phyloP scores from a whole-genome alignment of 352 stramenopile genomes.

The Globisporangium heterothallicum region DNA sequence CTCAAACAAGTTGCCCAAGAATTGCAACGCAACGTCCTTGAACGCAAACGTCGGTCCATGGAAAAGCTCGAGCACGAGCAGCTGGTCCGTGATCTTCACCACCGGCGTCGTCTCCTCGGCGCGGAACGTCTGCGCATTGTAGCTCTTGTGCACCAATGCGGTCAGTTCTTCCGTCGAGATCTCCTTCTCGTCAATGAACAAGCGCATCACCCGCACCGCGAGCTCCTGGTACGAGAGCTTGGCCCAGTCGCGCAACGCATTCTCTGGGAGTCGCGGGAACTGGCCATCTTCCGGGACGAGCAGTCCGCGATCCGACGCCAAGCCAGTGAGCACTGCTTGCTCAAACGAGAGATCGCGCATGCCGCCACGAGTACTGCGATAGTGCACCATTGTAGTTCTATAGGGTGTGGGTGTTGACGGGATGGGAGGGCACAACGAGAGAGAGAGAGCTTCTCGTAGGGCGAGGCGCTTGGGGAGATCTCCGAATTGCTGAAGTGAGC shows the following conservation, averaged over 20 bases:
- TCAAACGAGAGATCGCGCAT: conserved; percentile 82
- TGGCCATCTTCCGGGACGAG: conserved; percentile 73
- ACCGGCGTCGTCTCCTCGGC: conserved; percentile 92
- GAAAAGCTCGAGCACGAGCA: conserved; percentile 96
- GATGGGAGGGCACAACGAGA: background rate
- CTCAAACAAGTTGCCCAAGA: conserved; percentile 99
- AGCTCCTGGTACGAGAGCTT: conserved; percentile 93
- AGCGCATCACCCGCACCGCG: conserved; percentile 92
- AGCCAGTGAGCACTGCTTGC: conserved; percentile 79
- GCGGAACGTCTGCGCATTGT: conserved; percentile 89
- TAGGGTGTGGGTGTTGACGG: background rate
- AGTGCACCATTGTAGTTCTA: conserved; percentile 63
- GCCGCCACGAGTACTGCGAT: conserved; percentile 78
- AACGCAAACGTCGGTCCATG: conserved; percentile 99
- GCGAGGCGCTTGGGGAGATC: background rate
- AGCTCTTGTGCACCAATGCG: conserved; percentile 91
- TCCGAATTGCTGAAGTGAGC: conserved; percentile 9
- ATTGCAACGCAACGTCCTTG: conserved; percentile 99
- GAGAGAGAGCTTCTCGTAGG: background rate
- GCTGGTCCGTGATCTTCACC: conserved; percentile 83
- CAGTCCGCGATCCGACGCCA: conserved; percentile 79
- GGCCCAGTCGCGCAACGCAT: conserved; percentile 78
- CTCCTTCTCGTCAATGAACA: conserved; percentile 95
- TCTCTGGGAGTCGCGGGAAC: conserved; percentile 67
- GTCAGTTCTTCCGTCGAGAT: conserved; percentile 88